Base-by-base conservation (phyloP, 768 basidiomycete genomes). In the Phaffia tasmanica region DNA sequence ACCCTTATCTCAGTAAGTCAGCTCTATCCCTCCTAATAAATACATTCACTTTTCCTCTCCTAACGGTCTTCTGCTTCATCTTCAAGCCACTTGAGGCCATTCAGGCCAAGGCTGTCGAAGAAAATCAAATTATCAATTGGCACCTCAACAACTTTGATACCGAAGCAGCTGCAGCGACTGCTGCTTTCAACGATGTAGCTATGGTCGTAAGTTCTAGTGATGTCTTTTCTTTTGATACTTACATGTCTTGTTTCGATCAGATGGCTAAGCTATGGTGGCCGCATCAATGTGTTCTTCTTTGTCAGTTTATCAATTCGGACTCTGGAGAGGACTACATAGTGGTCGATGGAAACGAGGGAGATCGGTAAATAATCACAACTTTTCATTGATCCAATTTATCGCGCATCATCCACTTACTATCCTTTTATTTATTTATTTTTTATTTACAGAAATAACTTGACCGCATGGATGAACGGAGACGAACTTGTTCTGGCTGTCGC, bases 241-340 rank as follows among this genome's bases (percentile, higher is more conserved):
- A n/a, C n/a, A n/a, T n/a, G n/a, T n/a, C n/a, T n/a, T n/a, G n/a
- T n/a, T n/a, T n/a, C n/a, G n/a, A n/a, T n/a, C n/a, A n/a, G n/a
- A n/a, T n/a, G n/a, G n/a, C n/a, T n/a, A n/a, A n/a, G n/a, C n/a
- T n/a, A n/a, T n/a, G n/a, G n/a, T n/a, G n/a, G n/a, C n/a, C n/a
- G 11, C 35, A 42, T 42, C 11, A 11, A 42, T 42, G 35, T 11
- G 35, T 42, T 42, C 35, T 42, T 42, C 11, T 4, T 5, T 42
- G 11, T 42, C 35, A 42, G 35, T 90, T 91, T 75, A 80, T 90
- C 70, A 84, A 85, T 69, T 81, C 87, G 1, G 86, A 92, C 74
- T 89, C 88, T 7, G 91, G 91, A 27, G 91, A 93, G 77, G 83
- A 78, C 19, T 87, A 86, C 72, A 85, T 89, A 71, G 84, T 83